These are phyloP conservation scores for Closterium sp. DNA, from an alignment of 139 green algal species.

Conservation along the genomic window DNA sequence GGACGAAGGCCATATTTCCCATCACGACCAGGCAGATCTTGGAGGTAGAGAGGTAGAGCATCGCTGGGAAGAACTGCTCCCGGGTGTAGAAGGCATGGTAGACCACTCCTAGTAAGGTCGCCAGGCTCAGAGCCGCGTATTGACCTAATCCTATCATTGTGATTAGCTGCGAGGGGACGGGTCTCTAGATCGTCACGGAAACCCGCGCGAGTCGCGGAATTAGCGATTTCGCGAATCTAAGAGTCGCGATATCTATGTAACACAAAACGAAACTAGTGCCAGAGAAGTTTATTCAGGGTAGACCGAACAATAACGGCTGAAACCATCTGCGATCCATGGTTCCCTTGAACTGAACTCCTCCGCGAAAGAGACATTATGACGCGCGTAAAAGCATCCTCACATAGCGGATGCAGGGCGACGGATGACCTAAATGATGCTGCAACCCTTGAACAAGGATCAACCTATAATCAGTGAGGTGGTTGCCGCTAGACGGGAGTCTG, in stretches of 20 bases:
- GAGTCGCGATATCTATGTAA: too few relatives aligned
- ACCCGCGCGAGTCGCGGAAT: not conserved
- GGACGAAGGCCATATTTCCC: constrained; percentile 87
- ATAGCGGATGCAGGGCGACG: too few relatives aligned
- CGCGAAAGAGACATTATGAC: too few relatives aligned
- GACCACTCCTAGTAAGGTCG: constrained; percentile 61
- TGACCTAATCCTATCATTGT: constrained; percentile 39
- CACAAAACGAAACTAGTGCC: too few relatives aligned
- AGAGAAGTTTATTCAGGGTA: not conserved
- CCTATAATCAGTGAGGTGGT: not conserved
- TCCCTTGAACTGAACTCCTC: not conserved
- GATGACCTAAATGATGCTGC: too few relatives aligned
- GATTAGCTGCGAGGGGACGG: too few relatives aligned
- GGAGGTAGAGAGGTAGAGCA: constrained; percentile 86
- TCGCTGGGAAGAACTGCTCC: constrained; percentile 91
- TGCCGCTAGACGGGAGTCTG: too few relatives aligned
- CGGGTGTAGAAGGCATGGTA: constrained; percentile 89
- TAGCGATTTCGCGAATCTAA: too few relatives aligned
- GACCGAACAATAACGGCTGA: not conserved
- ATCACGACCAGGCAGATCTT: constrained; percentile 88
- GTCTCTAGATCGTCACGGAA: not conserved
- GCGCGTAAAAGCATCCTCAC: not conserved
- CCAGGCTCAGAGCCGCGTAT: constrained; percentile 37
- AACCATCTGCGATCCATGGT: not conserved
- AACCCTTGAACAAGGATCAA: not conserved